Conservation (phyloP, 2,329 filamentous ascomycete species). For the Graphilbum fragrans region DNA sequence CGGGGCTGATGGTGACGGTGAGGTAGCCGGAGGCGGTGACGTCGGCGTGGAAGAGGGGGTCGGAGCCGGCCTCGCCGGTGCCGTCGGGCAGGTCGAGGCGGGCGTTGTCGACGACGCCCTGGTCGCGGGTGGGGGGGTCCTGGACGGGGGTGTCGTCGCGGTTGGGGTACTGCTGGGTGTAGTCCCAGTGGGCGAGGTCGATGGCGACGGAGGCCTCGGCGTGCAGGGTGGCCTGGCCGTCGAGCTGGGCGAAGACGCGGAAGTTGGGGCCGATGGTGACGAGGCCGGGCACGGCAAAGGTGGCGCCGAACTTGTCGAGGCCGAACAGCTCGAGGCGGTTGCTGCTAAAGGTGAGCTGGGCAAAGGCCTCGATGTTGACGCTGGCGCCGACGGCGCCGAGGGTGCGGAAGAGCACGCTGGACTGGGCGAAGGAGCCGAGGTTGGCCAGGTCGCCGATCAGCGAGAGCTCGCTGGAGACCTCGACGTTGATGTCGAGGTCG, state of each 20-base stretch:
- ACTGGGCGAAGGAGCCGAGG: constrained; percentile 5
- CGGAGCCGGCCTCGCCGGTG: neutral
- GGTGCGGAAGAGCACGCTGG: constrained; percentile 6
- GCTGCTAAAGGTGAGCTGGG: constrained; percentile 3
- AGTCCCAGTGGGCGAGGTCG: neutral
- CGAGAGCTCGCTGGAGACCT: constrained; percentile 5
- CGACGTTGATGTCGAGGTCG: constrained; percentile 5
- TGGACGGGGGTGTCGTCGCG: neutral
- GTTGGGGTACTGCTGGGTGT: neutral
- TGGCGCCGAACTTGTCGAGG: constrained; percentile 6
- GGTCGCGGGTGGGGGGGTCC: neutral
- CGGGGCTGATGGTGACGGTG: neutral
- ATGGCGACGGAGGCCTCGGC: neutral
- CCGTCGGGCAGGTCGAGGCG: neutral
- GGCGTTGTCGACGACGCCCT: neutral
- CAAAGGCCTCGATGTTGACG: constrained; percentile 6
- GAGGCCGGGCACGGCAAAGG: constrained; percentile 9
- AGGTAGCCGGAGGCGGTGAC: neutral
- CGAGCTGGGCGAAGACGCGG: neutral
- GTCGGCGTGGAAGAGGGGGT: neutral
- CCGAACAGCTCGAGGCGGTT: constrained; percentile 3
- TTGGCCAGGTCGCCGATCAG: constrained; percentile 7
- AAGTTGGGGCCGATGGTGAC: constrained; percentile 11
- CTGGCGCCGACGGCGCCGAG: constrained; percentile 3
- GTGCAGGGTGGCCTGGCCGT: neutral